Percentiles rank a stretch among this genome's conserved stretches.
These are phyloP conservation scores for Aureobasidium sp. DNA, from an alignment of 2,329 filamentous ascomycete genomes.

Conservation along the genomic window DNA sequence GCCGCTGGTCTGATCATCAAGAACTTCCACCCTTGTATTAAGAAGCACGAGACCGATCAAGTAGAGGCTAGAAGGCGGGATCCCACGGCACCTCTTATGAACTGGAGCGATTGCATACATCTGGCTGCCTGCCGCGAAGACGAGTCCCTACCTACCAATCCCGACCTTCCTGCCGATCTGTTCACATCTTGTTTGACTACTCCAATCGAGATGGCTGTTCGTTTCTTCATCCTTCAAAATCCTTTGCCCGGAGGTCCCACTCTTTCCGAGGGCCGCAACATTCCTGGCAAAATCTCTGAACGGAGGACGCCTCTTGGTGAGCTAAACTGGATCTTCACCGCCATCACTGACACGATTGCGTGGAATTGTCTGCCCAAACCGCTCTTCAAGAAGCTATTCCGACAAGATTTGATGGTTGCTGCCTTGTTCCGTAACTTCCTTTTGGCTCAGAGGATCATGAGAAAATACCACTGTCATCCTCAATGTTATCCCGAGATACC, in stretches of 20 bases:
- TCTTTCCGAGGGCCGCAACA: slow-evolving; percentile 75
- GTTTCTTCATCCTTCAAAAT: slow-evolving; percentile 94
- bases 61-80: slow-evolving; percentile 67
- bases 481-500: slow-evolving; percentile 88
- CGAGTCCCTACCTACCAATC: slow-evolving; percentile 92
- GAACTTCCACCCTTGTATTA: slow-evolving; percentile 89
- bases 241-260: slow-evolving; percentile 56
- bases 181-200: slow-evolving; percentile 96
- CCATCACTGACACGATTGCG: slow-evolving; percentile 96
- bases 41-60: slow-evolving; percentile 90
- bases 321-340: slow-evolving; percentile 98
- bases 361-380: slow-evolving; percentile 91
- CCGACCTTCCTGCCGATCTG: slow-evolving; percentile 82
- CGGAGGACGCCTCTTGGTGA: slow-evolving; percentile 88
- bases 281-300: slow-evolving; percentile 87
- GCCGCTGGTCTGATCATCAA: slow-evolving; percentile 91
- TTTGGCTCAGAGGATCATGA: slow-evolving; percentile 90
- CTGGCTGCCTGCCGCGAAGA: slow-evolving; percentile 83
- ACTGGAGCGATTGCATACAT: slow-evolving; percentile 83
- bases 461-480: slow-evolving; percentile 89
- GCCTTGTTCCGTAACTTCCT: slow-evolving; percentile 95
- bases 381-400: slow-evolving; percentile 92
- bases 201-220: slow-evolving; percentile 92
- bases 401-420: slow-evolving; percentile 96
- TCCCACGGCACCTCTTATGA: slow-evolving; percentile 40